Evolutionary conservation across 345 rosid species (phyloP), one percentile per base, ranked within the genome.

Genomic region (Citropsis articulata): DNA sequence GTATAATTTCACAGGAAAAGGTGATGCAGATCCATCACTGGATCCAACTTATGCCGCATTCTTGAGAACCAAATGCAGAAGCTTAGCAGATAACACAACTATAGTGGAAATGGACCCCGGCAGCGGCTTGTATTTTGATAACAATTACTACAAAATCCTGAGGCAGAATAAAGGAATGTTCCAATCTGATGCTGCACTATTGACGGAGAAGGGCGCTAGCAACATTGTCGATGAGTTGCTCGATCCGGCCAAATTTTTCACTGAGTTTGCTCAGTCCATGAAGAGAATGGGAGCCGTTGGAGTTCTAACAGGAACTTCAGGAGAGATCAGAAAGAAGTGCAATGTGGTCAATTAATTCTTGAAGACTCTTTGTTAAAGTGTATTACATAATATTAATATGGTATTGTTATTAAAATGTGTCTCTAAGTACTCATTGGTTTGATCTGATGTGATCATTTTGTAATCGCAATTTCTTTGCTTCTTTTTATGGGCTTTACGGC

Each of bases 1-100:
- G 21, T 86, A 81, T 83, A 79, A 86, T 80, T 86, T 86, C 85
- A 77, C 85, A 12, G 92, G 90, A 35, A 84, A 79, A 12, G 82
- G 84, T 0, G 84, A 72, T 55, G 77, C 77, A 5, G 87, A 84
- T 69, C 85, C 85, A 35, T 71, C 84, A 35, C 75, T 84, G 35
- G 35, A 84, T 81, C 22, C 83, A 6, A 56, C 71, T 4, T 84
- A 84, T 56, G 86, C 84, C 48, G 73, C 70, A 10, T 76, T 75
- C 69, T 64, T 84, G 55, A 84, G 71, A 69, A 72, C 80, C 61
- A 61, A 71, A 9, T 84, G 83, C 66, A 57, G 3, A 24, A 73
- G 62, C 83, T 76, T 56, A 55, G 36, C 75, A 30, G 78, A 69
- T 61, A 66, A 38, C 65, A 38, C 76, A 65, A 82, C 72, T 40